These are phyloP conservation scores for Neofusicoccum sp. DNA, from an alignment of 2,329 filamentous ascomycete species.

Conservation along the genomic window DNA sequence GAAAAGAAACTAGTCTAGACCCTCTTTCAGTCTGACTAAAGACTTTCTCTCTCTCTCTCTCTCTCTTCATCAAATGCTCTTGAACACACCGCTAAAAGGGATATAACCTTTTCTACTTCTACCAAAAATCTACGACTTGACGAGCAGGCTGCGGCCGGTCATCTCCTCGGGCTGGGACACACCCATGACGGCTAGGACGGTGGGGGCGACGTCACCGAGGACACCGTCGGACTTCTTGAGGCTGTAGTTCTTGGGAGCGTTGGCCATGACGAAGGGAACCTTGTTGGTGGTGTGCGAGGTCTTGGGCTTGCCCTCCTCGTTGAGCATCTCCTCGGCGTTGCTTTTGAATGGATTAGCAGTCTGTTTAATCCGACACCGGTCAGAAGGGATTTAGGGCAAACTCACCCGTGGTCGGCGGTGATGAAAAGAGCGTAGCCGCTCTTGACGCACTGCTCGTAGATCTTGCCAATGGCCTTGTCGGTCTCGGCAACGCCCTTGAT, in stretches of 20 bases:
- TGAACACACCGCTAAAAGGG: neutral
- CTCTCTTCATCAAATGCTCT: neutral
- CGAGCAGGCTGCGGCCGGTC: conserved; percentile 79
- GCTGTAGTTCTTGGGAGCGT: conserved; percentile 85
- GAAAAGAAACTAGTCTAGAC: neutral
- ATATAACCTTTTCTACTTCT: neutral
- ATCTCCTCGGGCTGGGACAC: conserved; percentile 87
- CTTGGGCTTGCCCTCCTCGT: conserved; percentile 91
- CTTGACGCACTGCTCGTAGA: conserved; percentile 92
- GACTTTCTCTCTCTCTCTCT: neutral
- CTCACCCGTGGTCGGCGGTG: conserved; percentile 86
- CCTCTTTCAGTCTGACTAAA: neutral
- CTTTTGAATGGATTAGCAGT: conserved; percentile 31
- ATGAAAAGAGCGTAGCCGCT: conserved; percentile 91
- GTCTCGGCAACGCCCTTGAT: conserved; percentile 81
- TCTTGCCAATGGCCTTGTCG: conserved; percentile 88
- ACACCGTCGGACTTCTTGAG: conserved; percentile 83
- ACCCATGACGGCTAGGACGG: conserved; percentile 85
- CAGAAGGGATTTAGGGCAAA: conserved; percentile 16
- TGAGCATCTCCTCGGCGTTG: conserved; percentile 99
- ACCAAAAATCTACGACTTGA: conserved; percentile 58
- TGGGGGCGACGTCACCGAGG: conserved; percentile 97
- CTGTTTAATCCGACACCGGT: neutral
- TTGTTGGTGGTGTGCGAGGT: conserved; percentile 98
- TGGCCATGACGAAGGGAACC: conserved; percentile 97